A percentile compares a stretch with the other conserved stretches of the same genome.
phyloP scores from a whole-genome alignment of 257 asterid species.

The Primulina huaijiensis region DNA sequence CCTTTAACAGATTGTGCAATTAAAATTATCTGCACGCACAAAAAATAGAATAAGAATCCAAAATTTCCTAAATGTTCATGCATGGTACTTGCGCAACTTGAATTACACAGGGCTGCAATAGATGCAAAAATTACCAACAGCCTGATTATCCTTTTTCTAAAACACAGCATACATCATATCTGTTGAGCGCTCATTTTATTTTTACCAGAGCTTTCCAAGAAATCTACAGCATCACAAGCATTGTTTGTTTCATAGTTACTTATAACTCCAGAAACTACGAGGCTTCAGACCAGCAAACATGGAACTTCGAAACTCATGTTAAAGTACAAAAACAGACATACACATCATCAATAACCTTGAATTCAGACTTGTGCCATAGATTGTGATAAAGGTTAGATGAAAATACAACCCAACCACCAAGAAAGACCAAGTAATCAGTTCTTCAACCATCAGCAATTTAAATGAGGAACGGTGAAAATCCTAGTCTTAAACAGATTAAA shows the following conservation, averaged over 20 bases:
- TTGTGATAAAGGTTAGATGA: neutral
- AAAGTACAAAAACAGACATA: neutral
- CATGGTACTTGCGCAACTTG: neutral
- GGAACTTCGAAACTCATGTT: neutral
- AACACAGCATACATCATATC: neutral
- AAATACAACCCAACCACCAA: neutral
- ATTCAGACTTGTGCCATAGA: neutral
- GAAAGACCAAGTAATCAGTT: neutral
- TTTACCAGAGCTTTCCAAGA: neutral
- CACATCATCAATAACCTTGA: neutral
- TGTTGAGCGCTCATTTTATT: neutral
- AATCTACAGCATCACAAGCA: neutral
- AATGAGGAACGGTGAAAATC: neutral
- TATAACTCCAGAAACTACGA: neutral
- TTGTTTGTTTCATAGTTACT: neutral
- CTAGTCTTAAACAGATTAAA: neutral
- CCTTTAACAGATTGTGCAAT: slow-evolving; percentile 22
- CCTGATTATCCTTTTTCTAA: neutral
- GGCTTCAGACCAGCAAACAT: neutral
- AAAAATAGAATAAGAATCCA: slow-evolving; percentile 18
- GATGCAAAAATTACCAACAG: neutral
- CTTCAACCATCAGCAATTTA: neutral
- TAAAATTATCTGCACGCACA: slow-evolving; percentile 32
- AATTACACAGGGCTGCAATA: slow-evolving; percentile 9
- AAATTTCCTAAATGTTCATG: slow-evolving; percentile 1